A percentile compares a stretch with the other conserved stretches of the same genome.
These are phyloP conservation scores for Solanum habrochaites DNA, from an alignment of 257 asterid species.

Conservation along the genomic window DNA sequence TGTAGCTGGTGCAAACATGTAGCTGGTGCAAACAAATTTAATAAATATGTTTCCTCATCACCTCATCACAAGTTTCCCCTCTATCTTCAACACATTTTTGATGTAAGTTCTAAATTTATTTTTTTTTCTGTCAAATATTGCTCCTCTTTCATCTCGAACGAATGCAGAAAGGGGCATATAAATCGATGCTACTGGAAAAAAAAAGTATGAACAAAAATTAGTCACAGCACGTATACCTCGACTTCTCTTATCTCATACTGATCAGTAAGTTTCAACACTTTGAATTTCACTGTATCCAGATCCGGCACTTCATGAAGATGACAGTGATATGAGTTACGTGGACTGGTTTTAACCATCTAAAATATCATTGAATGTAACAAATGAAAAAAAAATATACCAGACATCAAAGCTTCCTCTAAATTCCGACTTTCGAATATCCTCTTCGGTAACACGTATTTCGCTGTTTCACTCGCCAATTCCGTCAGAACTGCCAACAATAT, in stretches of 20 bases:
- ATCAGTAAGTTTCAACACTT: slow-evolving; percentile 44
- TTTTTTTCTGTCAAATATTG: background rate
- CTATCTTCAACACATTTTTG: background rate
- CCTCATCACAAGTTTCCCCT: background rate
- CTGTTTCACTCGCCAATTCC: slow-evolving; percentile 56
- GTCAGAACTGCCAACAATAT: slow-evolving; percentile 30
- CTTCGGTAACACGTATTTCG: slow-evolving; percentile 48
- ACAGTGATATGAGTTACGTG: background rate
- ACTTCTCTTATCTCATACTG: slow-evolving; percentile 74
- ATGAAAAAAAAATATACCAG: slow-evolving; percentile 33
- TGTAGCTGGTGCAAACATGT: background rate
- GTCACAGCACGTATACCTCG: slow-evolving; percentile 31
- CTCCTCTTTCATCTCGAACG: background rate
- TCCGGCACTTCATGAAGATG: slow-evolving; percentile 45
- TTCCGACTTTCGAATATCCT: slow-evolving; percentile 49
- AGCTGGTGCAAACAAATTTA: background rate
- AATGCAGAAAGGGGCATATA: background rate
- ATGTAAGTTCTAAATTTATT: background rate
- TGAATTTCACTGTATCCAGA: slow-evolving; percentile 70
- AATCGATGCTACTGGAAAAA: background rate
- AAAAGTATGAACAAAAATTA: background rate
- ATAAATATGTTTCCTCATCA: background rate
- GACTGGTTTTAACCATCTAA: background rate
- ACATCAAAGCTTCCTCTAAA: slow-evolving; percentile 85
- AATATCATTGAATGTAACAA: background rate